These are phyloP conservation scores for Cladosporium phlei DNA, from an alignment of 2,329 filamentous ascomycete species.

Conservation along the genomic window DNA sequence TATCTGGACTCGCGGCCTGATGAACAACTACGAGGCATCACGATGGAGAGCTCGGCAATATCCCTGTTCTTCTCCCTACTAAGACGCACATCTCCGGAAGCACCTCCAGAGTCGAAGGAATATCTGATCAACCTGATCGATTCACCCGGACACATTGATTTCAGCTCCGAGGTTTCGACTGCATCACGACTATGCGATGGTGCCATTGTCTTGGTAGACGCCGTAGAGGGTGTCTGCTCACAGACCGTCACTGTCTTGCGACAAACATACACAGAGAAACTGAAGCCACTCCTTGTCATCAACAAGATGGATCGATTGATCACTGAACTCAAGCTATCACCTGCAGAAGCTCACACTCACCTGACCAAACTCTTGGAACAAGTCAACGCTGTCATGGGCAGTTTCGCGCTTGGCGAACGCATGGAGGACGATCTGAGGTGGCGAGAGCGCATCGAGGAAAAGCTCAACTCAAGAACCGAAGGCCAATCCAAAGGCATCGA, in stretches of 20 bases:
- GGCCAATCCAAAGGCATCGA: constrained; percentile 41
- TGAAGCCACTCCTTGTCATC: constrained; percentile 90
- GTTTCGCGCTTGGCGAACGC: constrained; percentile 94
- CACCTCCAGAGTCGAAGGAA: constrained; percentile 62
- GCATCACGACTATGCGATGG: constrained; percentile 92
- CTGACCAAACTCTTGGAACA: constrained; percentile 86
- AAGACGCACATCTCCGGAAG: constrained; percentile 59
- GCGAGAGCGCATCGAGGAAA: constrained; percentile 87
- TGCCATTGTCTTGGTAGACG: constrained; percentile 89
- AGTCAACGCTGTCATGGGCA: constrained; percentile 93
- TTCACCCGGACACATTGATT: constrained; percentile 96
- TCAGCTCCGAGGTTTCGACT: constrained; percentile 95
- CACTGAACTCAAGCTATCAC: constrained; percentile 91
- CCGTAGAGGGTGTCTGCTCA: constrained; percentile 95
- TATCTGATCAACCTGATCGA: constrained; percentile 97
- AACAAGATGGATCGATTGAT: constrained; percentile 97
- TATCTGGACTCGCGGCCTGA: constrained; percentile 95
- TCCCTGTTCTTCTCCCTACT: constrained; percentile 93
- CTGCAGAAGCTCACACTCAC: constrained; percentile 82
- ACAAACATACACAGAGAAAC: constrained; percentile 91
- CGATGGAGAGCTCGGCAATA: constrained; percentile 99
- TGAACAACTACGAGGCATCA: constrained; percentile 92
- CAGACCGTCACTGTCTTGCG: constrained; percentile 95
- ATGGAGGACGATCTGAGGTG: constrained; percentile 98
- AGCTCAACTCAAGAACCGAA: constrained; percentile 62